Evolutionary conservation across 805 yeast species (phyloP), one percentile per base, ranked within the genome.

Genomic region (Wickerhamiella cacticola): DNA sequence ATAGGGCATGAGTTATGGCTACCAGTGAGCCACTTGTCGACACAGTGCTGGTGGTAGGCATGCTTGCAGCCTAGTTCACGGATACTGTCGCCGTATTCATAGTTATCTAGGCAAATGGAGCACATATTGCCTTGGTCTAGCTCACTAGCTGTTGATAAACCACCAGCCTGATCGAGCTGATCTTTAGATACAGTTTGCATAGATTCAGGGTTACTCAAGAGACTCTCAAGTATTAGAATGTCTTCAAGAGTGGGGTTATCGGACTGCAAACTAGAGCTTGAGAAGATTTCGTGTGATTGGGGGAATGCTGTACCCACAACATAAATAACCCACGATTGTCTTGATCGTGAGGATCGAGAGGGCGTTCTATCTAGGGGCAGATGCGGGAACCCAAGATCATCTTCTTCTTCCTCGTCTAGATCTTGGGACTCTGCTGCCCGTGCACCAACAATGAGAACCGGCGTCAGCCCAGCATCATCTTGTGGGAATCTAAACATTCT

Each of bases 1-100:
- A 76, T 61, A 6, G 82, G 82, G 58, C 82, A 77, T 16, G 72
- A 69, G 53, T 76, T 77, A 52, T 72, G 69, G 31, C 78, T 74
- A 9, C 66, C 68, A 22, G 67, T 51, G 9, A 77, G 62, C 81
- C 82, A 77, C 49, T 70, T 70, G 55, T 78, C 83, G 46, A 78
- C 70, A 55, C 83, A 78, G 1, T 63, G 69, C 42, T 62, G 61
- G 58, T 78, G 83, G 62, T 75, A 78, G 25, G 63, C 53, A 56
- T 78, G 83, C 2, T 62, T 58, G 56, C 83, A 78, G 9, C 55
- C 47, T 34, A 78, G 61, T 48, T 61, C 59, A 36, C 82, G 67
- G 29, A 76, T 68, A 16, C 60, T 55, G 23, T 78, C 81, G 21
- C 66, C 70, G 29, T 56, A 52, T 36, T 66, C 70, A 53, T 72